A percentile compares a stretch with the other conserved stretches of the same genome.
These are phyloP conservation scores for Diaporthe helianthi DNA, from an alignment of 2,329 filamentous ascomycete genomes.

Conservation along the genomic window DNA sequence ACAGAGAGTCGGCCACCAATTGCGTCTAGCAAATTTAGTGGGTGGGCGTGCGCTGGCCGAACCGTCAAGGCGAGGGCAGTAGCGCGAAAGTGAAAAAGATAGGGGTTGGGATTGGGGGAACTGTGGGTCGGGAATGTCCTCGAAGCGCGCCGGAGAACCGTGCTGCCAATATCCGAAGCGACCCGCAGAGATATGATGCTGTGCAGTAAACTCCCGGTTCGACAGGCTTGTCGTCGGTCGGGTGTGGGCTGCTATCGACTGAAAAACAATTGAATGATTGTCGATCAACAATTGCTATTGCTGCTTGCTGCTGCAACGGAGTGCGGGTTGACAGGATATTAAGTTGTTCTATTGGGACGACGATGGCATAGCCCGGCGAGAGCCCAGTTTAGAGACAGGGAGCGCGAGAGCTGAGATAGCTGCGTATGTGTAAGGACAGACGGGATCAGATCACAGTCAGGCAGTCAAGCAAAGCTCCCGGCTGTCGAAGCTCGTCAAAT, in stretches of 20 bases:
- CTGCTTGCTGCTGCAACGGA: neutral
- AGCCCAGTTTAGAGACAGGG: conserved; percentile 1
- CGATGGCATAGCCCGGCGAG: conserved; percentile 36
- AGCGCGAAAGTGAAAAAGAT: conserved; percentile 33
- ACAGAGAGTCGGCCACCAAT: conserved; percentile 26
- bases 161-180: conserved; percentile 32
- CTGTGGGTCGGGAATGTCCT: conserved; percentile 30
- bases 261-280: conserved; percentile 35
- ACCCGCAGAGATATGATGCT: conserved; percentile 29
- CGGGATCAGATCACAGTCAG: conserved; percentile 40
- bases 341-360: conserved; percentile 52
- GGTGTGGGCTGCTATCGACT: conserved; percentile 14
- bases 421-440: conserved; percentile 29
- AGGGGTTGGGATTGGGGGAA: conserved; percentile 35
- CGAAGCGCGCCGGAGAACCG: conserved; percentile 29
- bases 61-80: conserved; percentile 36
- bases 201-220: neutral
- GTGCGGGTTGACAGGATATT: conserved; percentile 42
- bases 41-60: conserved; percentile 34
- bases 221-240: conserved; percentile 12
- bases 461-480: conserved; percentile 41
- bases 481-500: conserved; percentile 43
- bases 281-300: conserved; percentile 31
- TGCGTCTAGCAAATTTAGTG: conserved; percentile 36
- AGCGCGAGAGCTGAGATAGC: too few species aligned